Evolutionary conservation across 202 grass and related monocot genomes (phyloP), one percentile per base, ranked within the genome.

Genomic region (Dendrocalamus latiflorus): DNA sequence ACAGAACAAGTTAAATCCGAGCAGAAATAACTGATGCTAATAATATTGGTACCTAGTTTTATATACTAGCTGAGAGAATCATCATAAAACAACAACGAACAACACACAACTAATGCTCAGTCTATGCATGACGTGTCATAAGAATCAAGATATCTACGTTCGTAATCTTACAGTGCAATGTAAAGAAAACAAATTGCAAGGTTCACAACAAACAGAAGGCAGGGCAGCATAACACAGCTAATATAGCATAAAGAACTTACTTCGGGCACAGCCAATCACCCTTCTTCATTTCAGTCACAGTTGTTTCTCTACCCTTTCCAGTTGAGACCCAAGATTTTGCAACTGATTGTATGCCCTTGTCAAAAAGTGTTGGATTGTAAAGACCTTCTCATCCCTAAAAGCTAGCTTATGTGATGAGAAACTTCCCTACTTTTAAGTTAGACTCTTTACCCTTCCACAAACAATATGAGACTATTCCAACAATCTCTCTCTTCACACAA

Each of bases 221-320:
- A 72, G 49, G 26, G 33, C 4, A 86, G 20, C 21, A 85, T 65
- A 47, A 65, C 38, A 70, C 8, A 69, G 5, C 68, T 37, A 45
- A 73, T 22, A 18, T 67, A 85, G 49, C 47, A 76, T 87, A 82
- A 74, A 86, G 8, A 77, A 85, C 86, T 93, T 94, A 99, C 96
- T 87, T n/a, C n/a, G n/a, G 72, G 75, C 96, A 99, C 34, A 96
- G 75, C 96, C 96, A 99, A 80, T 99, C 96, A 8, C n/a, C 96
- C 91, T 43, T 90, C 85, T 94, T 99, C 93, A 95, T 67, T 90
- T 70, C 22, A 39, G n/a, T n/a, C n/a, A n/a, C n/a, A n/a, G n/a
- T n/a, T n/a, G n/a, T n/a, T n/a, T n/a, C n/a, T n/a, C n/a, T 78
- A 44, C 69, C 81, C 48, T 75, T 93, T 55, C 83, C 78, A 86